Evolutionary conservation across 768 basidiomycete genomes (phyloP).

Genomic region (Termitomyces bulborhizus): DNA sequence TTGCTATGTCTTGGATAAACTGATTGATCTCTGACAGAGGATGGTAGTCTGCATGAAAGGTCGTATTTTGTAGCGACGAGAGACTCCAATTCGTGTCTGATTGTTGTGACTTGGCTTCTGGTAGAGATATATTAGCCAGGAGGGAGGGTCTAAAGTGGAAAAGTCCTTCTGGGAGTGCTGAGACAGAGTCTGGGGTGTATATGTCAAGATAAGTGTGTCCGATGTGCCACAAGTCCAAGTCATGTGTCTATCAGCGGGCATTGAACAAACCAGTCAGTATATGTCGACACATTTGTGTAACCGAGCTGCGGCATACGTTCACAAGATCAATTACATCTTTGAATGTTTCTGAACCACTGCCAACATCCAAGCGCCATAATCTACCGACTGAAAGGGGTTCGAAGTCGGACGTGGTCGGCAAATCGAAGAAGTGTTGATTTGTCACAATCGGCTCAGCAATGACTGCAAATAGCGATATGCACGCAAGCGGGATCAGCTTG

Average conservation of each 20-base stretch:
- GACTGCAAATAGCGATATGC: slow-evolving; percentile 13
- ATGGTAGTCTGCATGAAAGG: slow-evolving; percentile 46
- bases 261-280: not conserved
- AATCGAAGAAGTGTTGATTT: slow-evolving; percentile 11
- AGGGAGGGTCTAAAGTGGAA: slow-evolving; percentile 7
- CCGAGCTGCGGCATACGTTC: slow-evolving; percentile 1
- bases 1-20: slow-evolving; percentile 45
- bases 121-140: not conserved
- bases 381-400: slow-evolving; percentile 9
- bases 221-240: slow-evolving; percentile 50
- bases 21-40: slow-evolving; percentile 39
- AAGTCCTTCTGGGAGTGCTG: slow-evolving; percentile 9
- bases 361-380: slow-evolving; percentile 9
- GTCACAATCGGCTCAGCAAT: slow-evolving; percentile 3
- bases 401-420: not conserved
- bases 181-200: slow-evolving; percentile 19
- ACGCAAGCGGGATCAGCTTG: slow-evolving; percentile 2
- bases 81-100: slow-evolving; percentile 26
- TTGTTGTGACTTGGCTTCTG: slow-evolving; percentile 4
- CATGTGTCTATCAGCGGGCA: slow-evolving; percentile 25
- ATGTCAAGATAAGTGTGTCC: slow-evolving; percentile 42
- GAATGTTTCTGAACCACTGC: not conserved
- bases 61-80: slow-evolving; percentile 26
- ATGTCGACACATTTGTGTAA: not conserved
- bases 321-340: slow-evolving; percentile 8